Evolutionary conservation across 2,329 filamentous ascomycete species (phyloP), one percentile per base, ranked within the genome.

Genomic region (Colletotrichum shisoi): DNA sequence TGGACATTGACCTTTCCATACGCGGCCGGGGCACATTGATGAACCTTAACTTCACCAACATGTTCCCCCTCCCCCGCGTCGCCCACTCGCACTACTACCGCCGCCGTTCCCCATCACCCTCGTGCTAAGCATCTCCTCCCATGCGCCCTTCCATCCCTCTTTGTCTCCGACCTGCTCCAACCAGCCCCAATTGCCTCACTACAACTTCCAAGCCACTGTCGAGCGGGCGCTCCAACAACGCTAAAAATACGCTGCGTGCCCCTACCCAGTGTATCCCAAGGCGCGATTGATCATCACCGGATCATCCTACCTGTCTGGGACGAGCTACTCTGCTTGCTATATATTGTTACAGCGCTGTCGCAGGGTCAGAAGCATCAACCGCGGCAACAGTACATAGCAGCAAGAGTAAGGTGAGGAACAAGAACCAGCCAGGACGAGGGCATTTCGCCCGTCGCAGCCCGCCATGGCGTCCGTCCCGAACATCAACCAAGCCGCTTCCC

Each of bases 1-100:
- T 56, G 58, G 54, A 67, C 65, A 67, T 51, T 67, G 65, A 67
- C 65, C 65, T 67, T 64, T 67, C 65, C 65, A 64, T 61, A 67
- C 65, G 61, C 61, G 65, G 65, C 54, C 49, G 61, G 58, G 56
- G 61, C 65, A 54, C 65, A 67, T 65, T 61, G 24, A 64, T 44
- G 65, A 67, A 67, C 65, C 53, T 46, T 64, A 67, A 53, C 64
- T 58, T 31, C 34, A 58, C 64, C 60, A 63, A 63, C 40, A 63
- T 46, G 58, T 34, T 39, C 51, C 51, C 24, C 45, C 45, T 53
- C 59, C 59, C 63, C 60, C 53, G 46, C 60, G 53, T 51, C 60
- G 37, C 54, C 27, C 21, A 54, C 54, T 42, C 46, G 52, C n/a
- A 45, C 60, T 44, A 34, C 46, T 27, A 51, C 59, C 46, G 39